Percentiles rank a stretch among this genome's conserved stretches.
Evolutionary conservation across 805 yeast species (phyloP).

Genomic region (Kazachstania taianensis): DNA sequence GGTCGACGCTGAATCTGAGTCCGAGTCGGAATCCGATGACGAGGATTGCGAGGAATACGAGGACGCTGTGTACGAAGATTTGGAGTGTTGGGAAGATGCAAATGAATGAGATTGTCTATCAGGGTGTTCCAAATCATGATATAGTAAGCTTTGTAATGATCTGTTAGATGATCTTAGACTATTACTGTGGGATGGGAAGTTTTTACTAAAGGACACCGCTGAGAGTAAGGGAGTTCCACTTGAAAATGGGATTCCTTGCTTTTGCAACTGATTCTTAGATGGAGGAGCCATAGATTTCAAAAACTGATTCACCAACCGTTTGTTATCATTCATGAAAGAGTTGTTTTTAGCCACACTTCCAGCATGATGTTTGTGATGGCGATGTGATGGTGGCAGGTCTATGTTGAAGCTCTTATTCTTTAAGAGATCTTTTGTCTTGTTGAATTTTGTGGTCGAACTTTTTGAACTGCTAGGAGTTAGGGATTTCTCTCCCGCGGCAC

Average conservation of each 20-base stretch:
- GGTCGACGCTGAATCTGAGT: constrained; percentile 7
- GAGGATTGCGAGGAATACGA: constrained; percentile 4
- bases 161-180: constrained; percentile 5
- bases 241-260: constrained; percentile 3
- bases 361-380: background rate
- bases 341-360: background rate
- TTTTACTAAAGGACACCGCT: background rate
- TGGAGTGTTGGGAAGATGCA: background rate
- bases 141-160: constrained; percentile 17
- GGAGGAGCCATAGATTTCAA: constrained; percentile 19
- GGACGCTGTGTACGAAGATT: background rate
- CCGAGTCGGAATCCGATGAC: constrained; percentile 3
- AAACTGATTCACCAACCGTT: constrained; percentile 23
- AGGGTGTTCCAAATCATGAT: constrained; percentile 15
- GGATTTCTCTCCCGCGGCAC: background rate
- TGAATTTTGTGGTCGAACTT: background rate
- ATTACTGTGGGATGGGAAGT: background rate
- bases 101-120: background rate
- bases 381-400: background rate
- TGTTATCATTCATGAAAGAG: constrained; percentile 12
- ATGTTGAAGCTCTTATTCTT: background rate
- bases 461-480: background rate
- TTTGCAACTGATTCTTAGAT: constrained; percentile 5
- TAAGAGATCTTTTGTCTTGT: background rate
- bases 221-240: constrained; percentile 3